Base-by-base conservation (phyloP, 441 rosid genomes). In the Hura crepitans region DNA sequence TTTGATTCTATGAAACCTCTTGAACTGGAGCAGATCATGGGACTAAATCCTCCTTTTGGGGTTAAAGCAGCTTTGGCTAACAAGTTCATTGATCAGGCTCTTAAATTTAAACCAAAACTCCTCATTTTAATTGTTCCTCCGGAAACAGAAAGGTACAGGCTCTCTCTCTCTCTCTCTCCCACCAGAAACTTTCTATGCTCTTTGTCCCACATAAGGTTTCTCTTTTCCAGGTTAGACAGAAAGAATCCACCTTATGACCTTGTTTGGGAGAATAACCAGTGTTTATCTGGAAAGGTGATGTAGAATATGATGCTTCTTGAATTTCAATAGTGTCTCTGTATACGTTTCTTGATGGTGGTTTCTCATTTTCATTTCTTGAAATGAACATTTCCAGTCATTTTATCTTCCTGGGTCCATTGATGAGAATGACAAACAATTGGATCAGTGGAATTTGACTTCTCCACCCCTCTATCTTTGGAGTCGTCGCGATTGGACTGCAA, bases 1-100 rank as follows among this genome's bases (percentile, higher is more conserved):
- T 31, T 68, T 65, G 50, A 23, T 46, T 66, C 20, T 22, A 22
- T 33, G n/a, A 28, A 22, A 22, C 9, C 20, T 33, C 14, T 50
- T 53, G 27, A 28, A 62, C 65, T 68, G 71, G 78, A 61, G 67
- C 79, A 94, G 99, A 85, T 94, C 73, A 87, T 92, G 96, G 97
- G 99, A 74, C 72, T 92, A 72, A 94, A 94, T 81, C 99, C 99
- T 72, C 99, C 99, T 47, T 94, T 94, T 79, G 99, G 99, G 66
- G 78, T 86, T 70, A 84, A 84, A 73, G 91, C 87, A 63, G 78
- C 81, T 74, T 84, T 81, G 78, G 98, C 97, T 27, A 89, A 94
- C 84, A 79, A 79, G 85, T 89, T 94, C 68, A 85, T 94, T 54
- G 69, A 85, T 20, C 86, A 87, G 82, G 97, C 97, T 73, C 97